Evolutionary conservation across 805 yeast species (phyloP).

Genomic region (Pichia cephalocereana): DNA sequence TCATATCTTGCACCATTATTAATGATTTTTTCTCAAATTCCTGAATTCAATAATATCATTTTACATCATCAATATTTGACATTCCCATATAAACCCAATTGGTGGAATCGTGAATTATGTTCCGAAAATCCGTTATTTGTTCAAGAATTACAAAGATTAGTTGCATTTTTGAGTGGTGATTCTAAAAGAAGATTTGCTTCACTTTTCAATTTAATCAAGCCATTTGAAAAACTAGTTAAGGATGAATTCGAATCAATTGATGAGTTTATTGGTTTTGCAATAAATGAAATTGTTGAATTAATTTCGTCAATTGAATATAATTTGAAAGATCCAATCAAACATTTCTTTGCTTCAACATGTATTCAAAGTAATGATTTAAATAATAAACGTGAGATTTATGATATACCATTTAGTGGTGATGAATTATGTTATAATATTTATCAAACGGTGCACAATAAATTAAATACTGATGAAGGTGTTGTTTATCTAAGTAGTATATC

Average conservation of each 20-base stretch:
- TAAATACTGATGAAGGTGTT: background rate
- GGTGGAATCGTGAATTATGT: slow-evolving; percentile 31
- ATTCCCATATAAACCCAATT: slow-evolving; percentile 29
- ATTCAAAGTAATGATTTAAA: slow-evolving; percentile 8
- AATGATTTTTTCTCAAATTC: slow-evolving; percentile 30
- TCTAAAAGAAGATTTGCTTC: slow-evolving; percentile 33
- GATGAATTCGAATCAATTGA: slow-evolving; percentile 23
- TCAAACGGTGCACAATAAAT: slow-evolving; percentile 15
- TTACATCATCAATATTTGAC: slow-evolving; percentile 24
- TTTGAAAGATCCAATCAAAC: slow-evolving; percentile 9
- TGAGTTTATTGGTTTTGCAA: slow-evolving; percentile 21
- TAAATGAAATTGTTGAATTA: slow-evolving; percentile 13
- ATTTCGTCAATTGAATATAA: slow-evolving; percentile 12
- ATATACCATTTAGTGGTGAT: slow-evolving; percentile 28
- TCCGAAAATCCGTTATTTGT: slow-evolving; percentile 20
- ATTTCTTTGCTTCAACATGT: slow-evolving; percentile 10
- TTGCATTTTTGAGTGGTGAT: slow-evolving; percentile 28
- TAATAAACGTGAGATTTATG: slow-evolving; percentile 12
- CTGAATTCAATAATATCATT: slow-evolving; percentile 25
- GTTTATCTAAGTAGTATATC: slow-evolving; percentile 14
- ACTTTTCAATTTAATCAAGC: slow-evolving; percentile 22
- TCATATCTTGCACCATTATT: slow-evolving; percentile 34
- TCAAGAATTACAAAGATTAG: slow-evolving; percentile 30
- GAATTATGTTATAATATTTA: slow-evolving; percentile 24
- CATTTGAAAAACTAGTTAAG: slow-evolving; percentile 20